phyloP scores from a whole-genome alignment of 2,329 filamentous ascomycete species.

The Phoma sp. region DNA sequence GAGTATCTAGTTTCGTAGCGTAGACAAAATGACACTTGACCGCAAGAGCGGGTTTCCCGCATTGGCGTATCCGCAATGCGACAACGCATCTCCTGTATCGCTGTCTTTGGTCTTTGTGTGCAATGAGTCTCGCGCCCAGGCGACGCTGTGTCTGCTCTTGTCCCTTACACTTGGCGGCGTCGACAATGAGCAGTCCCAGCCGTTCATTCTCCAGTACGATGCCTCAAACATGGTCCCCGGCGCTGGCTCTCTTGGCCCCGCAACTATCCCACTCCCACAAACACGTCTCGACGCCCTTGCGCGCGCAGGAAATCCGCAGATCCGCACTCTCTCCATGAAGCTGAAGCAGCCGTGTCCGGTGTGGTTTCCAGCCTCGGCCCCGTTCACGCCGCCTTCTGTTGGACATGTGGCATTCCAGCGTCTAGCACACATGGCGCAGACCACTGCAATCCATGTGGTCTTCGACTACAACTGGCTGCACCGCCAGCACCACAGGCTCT shows the following conservation, averaged over 20 bases:
- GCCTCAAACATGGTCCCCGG: constrained; percentile 23
- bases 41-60: constrained; percentile 19
- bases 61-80: constrained; percentile 11
- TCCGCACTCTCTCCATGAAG: constrained; percentile 15
- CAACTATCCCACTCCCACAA: constrained; percentile 3
- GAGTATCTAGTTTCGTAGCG: constrained; percentile 17
- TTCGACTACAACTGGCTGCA: constrained; percentile 29
- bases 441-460: constrained; percentile 6
- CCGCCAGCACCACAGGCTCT: constrained; percentile 9
- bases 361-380: constrained; percentile 1
- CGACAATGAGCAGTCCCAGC: constrained; percentile 17
- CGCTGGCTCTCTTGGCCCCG: constrained; percentile 10
- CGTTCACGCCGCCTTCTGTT: background rate
- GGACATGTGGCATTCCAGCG: background rate
- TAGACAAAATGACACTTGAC: constrained; percentile 16
- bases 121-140: constrained; percentile 14
- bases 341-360: constrained; percentile 18
- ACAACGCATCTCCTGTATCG: constrained; percentile 14
- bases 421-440: background rate
- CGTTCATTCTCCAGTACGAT: constrained; percentile 26
- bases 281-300: constrained; percentile 11
- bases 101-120: constrained; percentile 19
- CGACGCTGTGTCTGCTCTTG: constrained; percentile 16
- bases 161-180: background rate
- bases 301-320: constrained; percentile 19